phyloP scores from a whole-genome alignment of 83 land plant genomes.

The Larix sibirica region DNA sequence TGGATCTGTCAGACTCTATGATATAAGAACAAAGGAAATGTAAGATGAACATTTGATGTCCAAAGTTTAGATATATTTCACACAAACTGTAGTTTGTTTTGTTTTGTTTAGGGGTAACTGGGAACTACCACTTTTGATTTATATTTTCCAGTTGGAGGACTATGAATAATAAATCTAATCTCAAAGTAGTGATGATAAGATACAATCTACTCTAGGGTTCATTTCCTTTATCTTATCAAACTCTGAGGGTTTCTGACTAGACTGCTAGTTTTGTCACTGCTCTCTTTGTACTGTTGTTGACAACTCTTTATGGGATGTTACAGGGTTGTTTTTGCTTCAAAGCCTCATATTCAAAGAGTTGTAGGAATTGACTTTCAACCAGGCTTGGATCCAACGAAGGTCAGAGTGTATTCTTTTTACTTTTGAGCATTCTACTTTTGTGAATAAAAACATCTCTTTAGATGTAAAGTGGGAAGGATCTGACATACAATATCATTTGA shows the following conservation, averaged over 20 bases:
- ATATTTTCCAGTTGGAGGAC: not conserved
- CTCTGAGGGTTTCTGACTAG: not conserved
- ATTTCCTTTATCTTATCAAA: not conserved
- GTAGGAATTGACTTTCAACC: conserved; percentile 89
- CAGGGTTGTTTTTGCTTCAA: conserved; percentile 61
- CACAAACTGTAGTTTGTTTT: not conserved
- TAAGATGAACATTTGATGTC: conserved; percentile 31
- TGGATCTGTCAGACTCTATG: conserved; percentile 82
- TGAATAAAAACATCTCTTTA: not conserved
- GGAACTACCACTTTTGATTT: not conserved
- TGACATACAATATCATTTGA: not conserved
- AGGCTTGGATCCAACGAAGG: conserved; percentile 80
- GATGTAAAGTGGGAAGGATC: not conserved
- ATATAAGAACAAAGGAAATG: conserved; percentile 76
- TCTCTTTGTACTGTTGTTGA: not conserved
- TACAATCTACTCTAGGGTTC: not conserved
- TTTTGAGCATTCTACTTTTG: not conserved
- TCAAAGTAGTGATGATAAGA: not conserved
- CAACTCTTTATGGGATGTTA: not conserved
- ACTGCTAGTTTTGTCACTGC: not conserved
- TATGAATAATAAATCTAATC: not conserved
- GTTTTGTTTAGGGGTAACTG: not conserved
- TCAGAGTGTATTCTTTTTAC: conserved; percentile 10
- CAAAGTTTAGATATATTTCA: not conserved
- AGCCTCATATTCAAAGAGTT: conserved; percentile 42